Evolutionary conservation across 2,329 filamentous ascomycete species (phyloP), one percentile per base, ranked within the genome.

Genomic region (Cryphonectria parasitica): DNA sequence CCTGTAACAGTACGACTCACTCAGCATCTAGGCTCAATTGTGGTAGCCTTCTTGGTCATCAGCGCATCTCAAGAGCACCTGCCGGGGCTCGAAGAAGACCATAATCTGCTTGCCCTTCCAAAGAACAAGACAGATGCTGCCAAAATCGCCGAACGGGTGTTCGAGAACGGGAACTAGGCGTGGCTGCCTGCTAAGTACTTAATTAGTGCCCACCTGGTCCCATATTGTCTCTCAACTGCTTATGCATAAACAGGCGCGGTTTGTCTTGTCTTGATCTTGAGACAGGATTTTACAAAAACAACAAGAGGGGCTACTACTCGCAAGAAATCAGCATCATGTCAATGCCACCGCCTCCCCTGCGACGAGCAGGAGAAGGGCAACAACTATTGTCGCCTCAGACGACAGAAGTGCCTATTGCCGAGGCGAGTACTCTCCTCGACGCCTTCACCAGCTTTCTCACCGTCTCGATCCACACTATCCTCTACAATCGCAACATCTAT

Each of bases 401-500:
- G 8, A 68, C 66, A 72, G 67, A 75, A 41, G 58, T 86, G 71
- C 75, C 81, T 31, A 74, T 79, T 13, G 73, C 77, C 28, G 76
- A 83, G 82, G 89, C 83, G 77, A 86, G 79, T 79, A 83, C 78
- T 67, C 88, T 95, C 74, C 86, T 95, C 74, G 82, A 85, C 70
- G 88, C 90, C 66, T 95, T 97, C 81, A 88, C 88, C 73, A 88
- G 90, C 77, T 97, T 97, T 82, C 88, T 97, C 69, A 92, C 90
- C 72, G 89, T 95, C 73, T 88, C 92, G 76, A 89, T 95, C 74
- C 95, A 98, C 84, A 93, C 93, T 71, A 90, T 98, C 76, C 89
- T 97, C 75, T 95, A 90, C 83, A 90, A 96, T 77, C 92, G 95
- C 75, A 81, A 82, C 71, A 89, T 97, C 77, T 98, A 98, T 80